A percentile compares a stretch with the other conserved stretches of the same genome.
These are phyloP conservation scores for Discostella stelligeroides DNA, from an alignment of 108 stramenopile genomes.

Conservation along the genomic window DNA sequence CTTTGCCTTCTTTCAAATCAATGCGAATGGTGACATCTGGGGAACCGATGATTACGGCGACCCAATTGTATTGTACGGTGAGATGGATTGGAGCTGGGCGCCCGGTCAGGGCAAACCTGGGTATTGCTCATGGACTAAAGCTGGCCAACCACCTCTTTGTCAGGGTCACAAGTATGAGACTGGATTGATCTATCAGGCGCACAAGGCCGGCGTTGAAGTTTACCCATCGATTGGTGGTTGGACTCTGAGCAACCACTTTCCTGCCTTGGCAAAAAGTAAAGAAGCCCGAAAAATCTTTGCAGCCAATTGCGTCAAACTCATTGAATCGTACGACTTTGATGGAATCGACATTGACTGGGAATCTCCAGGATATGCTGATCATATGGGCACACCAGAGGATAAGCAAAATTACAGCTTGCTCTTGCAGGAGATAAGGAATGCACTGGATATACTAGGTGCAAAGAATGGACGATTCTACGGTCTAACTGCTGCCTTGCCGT, in stretches of 20 bases:
- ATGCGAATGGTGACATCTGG: constrained; percentile 21
- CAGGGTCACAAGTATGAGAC: neutral
- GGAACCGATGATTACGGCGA: constrained; percentile 50
- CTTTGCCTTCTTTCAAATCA: constrained; percentile 52
- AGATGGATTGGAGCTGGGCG: neutral
- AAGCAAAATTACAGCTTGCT: constrained; percentile 3
- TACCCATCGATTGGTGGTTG: constrained; percentile 6
- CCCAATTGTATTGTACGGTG: constrained; percentile 28
- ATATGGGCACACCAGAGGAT: constrained; percentile 5
- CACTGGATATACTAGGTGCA: neutral
- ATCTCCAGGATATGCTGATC: constrained; percentile 18
- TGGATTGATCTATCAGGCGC: neutral
- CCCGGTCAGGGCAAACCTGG: no score
- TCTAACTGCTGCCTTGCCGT: constrained; percentile 17
- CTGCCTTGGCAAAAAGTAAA: neutral
- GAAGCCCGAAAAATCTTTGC: neutral
- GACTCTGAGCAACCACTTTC: constrained; percentile 3
- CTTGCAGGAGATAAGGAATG: neutral
- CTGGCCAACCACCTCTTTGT: neutral
- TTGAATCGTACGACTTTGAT: neutral
- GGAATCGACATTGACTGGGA: no score
- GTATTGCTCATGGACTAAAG: no score
- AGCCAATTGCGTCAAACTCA: neutral
- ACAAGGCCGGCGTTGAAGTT: neutral
- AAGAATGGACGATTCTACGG: constrained; percentile 11